Evolutionary conservation across 1,284 basidiomycete genomes (phyloP).

Genomic region (Sporisorium iseilematis-ciliati): DNA sequence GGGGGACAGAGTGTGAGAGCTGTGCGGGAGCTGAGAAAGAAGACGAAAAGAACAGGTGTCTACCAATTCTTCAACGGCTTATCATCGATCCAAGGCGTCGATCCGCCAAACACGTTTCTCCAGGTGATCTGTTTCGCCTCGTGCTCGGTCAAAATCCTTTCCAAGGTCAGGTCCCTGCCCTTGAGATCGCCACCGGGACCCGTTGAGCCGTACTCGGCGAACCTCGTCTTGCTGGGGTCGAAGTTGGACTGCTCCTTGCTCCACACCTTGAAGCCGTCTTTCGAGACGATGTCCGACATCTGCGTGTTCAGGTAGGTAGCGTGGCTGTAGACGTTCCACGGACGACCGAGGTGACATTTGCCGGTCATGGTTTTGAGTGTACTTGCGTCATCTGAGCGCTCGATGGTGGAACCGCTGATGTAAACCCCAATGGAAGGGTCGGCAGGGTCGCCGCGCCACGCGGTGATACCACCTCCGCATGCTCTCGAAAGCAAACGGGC

Average conservation of each 20-base stretch:
- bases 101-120: conserved; percentile 21
- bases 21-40: not conserved
- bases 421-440: conserved; percentile 30
- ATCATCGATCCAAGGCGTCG: conserved; percentile 31
- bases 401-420: conserved; percentile 34
- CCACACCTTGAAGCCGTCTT: conserved; percentile 34
- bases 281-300: conserved; percentile 30
- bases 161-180: not conserved
- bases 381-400: conserved; percentile 18
- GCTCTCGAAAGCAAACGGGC: conserved; percentile 28
- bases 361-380: conserved; percentile 5
- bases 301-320: conserved; percentile 31
- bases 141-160: conserved; percentile 16
- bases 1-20: not conserved
- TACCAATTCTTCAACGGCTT: conserved; percentile 13
- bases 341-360: conserved; percentile 28
- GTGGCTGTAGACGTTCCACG: conserved; percentile 29
- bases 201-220: conserved; percentile 27
- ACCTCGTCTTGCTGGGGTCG: conserved; percentile 16
- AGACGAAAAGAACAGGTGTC: not conserved
- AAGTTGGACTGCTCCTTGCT: conserved; percentile 12
- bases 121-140: conserved; percentile 27
- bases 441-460: conserved; percentile 38
- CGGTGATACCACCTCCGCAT: conserved; percentile 38
- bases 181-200: conserved; percentile 21